Evolutionary conservation across 2,329 filamentous ascomycete genomes (phyloP), one percentile per base, ranked within the genome.

Genomic region (Chrysoporthe puriensis): DNA sequence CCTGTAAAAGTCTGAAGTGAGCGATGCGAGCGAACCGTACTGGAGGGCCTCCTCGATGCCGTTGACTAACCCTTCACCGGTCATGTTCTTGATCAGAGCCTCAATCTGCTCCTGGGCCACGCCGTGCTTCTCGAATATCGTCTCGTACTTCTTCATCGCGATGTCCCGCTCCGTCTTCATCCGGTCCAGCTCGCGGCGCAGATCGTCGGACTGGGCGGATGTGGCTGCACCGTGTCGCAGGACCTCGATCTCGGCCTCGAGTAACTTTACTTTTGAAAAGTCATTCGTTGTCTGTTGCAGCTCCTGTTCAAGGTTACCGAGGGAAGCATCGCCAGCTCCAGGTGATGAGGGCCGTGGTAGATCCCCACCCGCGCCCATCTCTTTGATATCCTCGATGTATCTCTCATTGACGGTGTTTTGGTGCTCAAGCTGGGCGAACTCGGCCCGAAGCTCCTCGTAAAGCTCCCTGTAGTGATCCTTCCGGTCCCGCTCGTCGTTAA

Each of bases 201-300:
- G 46, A 40, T 63, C 62, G 40, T 69, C 68, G 18, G 66, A 46
- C 44, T 65, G 62, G 32, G 65, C 44, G 32, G 62, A 54, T 46
- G 62, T 32, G 50, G 68, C 65, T 18, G 66, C 68, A 54, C 68
- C 66, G 69, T 82, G 85, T 68, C 84, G 84, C 14, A 90, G 78
- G 8, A 90, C 76, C 46, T 84, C 82, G 72, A 88, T 89, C 76
- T 90, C 88, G 6, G 88, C 85, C 73, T 85, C 87, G 60, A 90
- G 78, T 44, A 88, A 83, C 42, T 68, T 69, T 36, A 69, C 66
- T 62, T 65, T 69, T n/a, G 68, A 69, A 36, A 66, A 43, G 44
- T 69, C 68, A 34, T 80, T 79, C 52, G 75, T 74, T 34, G 84
- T 83, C 67, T 81, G 81, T 63, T 86, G 84, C 4, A 90, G 80